Evolutionary conservation across 495 filamentous ascomycete genomes (phyloP).

Genomic region (Hypoxylon crocopeplum): DNA sequence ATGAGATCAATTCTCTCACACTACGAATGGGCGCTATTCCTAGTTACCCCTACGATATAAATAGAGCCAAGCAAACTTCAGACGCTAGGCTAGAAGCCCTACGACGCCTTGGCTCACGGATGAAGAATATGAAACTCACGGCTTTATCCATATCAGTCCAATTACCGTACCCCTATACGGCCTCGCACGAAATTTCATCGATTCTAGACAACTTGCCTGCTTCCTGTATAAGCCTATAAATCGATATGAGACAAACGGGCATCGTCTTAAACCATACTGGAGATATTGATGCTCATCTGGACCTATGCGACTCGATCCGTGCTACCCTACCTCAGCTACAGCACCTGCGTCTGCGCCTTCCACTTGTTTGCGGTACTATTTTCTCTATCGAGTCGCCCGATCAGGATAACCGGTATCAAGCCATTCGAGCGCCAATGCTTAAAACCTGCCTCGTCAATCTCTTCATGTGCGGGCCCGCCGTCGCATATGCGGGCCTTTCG

Average conservation of each 20-base stretch:
- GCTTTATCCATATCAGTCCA: slow-evolving; percentile 16
- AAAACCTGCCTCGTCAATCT: slow-evolving; percentile 22
- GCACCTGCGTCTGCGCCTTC: slow-evolving; percentile 19
- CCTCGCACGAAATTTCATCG: neutral
- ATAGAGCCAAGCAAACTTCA: neutral
- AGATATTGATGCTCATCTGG: neutral
- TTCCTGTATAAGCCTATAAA: slow-evolving; percentile 11
- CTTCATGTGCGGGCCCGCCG: slow-evolving; percentile 4
- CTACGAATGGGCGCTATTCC: neutral
- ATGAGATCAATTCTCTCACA: slow-evolving; percentile 12
- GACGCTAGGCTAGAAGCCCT: neutral
- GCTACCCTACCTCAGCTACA: slow-evolving; percentile 7
- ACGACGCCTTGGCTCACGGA: neutral
- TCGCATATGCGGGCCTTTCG: neutral
- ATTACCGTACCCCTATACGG: slow-evolving; percentile 9
- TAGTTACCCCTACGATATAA: neutral
- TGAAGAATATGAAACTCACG: neutral
- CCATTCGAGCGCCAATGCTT: slow-evolving; percentile 2
- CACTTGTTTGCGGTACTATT: slow-evolving; percentile 8
- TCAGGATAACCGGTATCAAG: slow-evolving; percentile 9
- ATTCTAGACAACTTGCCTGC: slow-evolving; percentile 14
- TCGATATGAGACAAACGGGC: slow-evolving; percentile 7
- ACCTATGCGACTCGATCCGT: slow-evolving; percentile 19
- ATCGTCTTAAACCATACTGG: neutral
- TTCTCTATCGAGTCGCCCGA: neutral